phyloP scores from a whole-genome alignment of 176 grass and related monocot species.

The Avena sativa region DNA sequence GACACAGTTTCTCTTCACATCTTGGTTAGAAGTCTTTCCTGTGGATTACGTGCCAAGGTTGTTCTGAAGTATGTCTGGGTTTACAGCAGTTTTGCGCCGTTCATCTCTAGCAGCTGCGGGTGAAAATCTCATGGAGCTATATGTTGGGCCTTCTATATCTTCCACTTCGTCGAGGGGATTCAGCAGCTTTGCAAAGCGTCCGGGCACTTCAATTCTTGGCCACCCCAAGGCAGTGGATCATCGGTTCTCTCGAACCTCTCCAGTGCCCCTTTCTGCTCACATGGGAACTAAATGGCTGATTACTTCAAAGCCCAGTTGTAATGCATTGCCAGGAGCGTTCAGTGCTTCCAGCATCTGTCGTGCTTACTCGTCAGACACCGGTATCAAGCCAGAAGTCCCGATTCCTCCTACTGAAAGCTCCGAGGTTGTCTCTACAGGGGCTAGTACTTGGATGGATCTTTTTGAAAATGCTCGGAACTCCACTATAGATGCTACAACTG shows the following conservation, averaged over 20 bases:
- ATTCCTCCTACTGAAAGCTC: conserved; percentile 54
- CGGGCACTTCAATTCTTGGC: neutral
- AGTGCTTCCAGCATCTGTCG: conserved; percentile 33
- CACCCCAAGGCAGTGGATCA: conserved; percentile 34
- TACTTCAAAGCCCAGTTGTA: conserved; percentile 40
- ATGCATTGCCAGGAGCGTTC: conserved; percentile 36
- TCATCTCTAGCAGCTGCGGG: conserved; percentile 24
- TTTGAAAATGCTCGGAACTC: conserved; percentile 64
- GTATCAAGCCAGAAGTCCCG: conserved; percentile 46
- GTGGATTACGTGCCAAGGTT: conserved; percentile 24
- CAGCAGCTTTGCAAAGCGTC: conserved; percentile 37
- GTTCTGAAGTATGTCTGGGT: conserved; percentile 46
- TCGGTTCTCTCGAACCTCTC: conserved; percentile 26
- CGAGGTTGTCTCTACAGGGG: conserved; percentile 34
- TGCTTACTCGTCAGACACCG: conserved; percentile 61
- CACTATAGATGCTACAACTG: conserved; percentile 56
- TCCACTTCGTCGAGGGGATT: conserved; percentile 39
- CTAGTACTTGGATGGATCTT: conserved; percentile 58
- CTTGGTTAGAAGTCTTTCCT: conserved; percentile 18
- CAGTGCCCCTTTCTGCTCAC: conserved; percentile 39
- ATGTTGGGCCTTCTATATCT: conserved; percentile 32
- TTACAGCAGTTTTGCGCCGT: conserved; percentile 31
- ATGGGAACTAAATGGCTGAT: conserved; percentile 38
- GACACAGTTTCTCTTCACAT: neutral
- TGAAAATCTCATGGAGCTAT: conserved; percentile 44